Percentiles rank a stretch among this genome's conserved stretches.
These are phyloP conservation scores for Dryas drummondii DNA, from an alignment of 306 rosid genomes.

Conservation along the genomic window DNA sequence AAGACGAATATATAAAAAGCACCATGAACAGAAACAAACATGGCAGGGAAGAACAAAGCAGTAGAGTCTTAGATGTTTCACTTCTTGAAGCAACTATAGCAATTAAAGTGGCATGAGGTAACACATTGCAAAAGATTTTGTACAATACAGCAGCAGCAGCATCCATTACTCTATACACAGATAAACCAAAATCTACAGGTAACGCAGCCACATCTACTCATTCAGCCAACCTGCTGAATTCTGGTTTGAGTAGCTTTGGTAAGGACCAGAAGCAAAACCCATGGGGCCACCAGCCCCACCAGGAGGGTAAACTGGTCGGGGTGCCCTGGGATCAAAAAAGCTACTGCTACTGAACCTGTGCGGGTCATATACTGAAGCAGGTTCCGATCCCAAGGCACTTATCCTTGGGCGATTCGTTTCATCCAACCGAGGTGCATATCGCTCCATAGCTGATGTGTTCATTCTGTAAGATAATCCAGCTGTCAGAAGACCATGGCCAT, in stretches of 20 bases:
- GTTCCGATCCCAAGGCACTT: constrained; percentile 33
- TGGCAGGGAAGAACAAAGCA: no score
- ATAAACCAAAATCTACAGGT: not conserved
- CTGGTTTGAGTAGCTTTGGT: constrained; percentile 31
- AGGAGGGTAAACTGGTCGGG: constrained; percentile 18
- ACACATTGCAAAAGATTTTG: no score
- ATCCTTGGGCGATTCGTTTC: constrained; percentile 45
- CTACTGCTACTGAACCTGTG: constrained; percentile 24
- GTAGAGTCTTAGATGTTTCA: no score
- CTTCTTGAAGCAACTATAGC: no score
- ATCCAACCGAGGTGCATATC: constrained; percentile 63
- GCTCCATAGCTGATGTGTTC: constrained; percentile 50
- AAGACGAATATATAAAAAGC: no score
- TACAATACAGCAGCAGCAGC: no score
- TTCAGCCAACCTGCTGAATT: constrained; percentile 57
- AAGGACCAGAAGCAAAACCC: constrained; percentile 48
- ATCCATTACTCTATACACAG: no score
- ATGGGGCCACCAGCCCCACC: constrained; percentile 28
- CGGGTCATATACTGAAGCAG: constrained; percentile 29
- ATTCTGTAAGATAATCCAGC: constrained; percentile 36
- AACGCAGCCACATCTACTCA: constrained; percentile 20
- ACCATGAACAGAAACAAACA: no score
- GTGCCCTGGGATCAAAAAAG: constrained; percentile 28
- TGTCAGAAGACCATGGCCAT: constrained; percentile 16
- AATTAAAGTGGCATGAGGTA: no score